Evolutionary conservation across 768 basidiomycete species (phyloP).

Genomic region (Rhodotorula graminis): DNA sequence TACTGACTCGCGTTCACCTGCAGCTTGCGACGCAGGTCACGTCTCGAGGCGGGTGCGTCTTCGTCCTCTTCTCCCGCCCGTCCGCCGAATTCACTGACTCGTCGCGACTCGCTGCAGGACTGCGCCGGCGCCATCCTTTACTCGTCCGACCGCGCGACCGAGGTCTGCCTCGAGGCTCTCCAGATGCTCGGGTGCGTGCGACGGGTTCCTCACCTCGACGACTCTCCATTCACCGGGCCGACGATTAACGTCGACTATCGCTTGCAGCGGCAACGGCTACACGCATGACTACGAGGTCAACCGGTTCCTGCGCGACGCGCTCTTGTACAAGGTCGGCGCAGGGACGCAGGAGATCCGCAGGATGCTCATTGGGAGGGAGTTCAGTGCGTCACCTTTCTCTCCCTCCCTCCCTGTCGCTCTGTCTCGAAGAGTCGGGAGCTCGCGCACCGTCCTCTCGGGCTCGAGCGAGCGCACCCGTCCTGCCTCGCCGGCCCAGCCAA

Average conservation of each 20-base stretch:
- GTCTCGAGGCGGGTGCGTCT: constrained; percentile 44
- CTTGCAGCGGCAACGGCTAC: constrained; percentile 75
- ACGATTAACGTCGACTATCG: too few relatives aligned
- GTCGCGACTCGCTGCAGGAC: constrained; percentile 55
- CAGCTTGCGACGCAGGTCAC: constrained; percentile 43
- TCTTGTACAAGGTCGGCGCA: constrained; percentile 90
- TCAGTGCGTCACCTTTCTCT: constrained; percentile 50
- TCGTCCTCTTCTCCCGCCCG: background rate
- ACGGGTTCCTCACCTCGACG: background rate
- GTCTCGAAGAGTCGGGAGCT: too few relatives aligned
- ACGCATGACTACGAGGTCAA: constrained; percentile 81
- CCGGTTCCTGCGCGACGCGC: constrained; percentile 76
- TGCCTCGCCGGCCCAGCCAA: too few relatives aligned
- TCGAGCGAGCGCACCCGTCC: too few relatives aligned
- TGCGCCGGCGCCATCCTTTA: constrained; percentile 93
- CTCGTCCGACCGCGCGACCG: constrained; percentile 84
- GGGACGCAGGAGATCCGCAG: constrained; percentile 72
- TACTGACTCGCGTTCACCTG: too few relatives aligned
- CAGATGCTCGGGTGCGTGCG: constrained; percentile 38
- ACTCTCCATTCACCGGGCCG: background rate
- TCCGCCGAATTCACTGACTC: background rate
- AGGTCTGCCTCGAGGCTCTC: constrained; percentile 61
- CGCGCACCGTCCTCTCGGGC: too few relatives aligned
- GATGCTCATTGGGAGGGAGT: constrained; percentile 71
- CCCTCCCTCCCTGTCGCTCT: too few relatives aligned